Percentiles rank a stretch among this genome's conserved stretches.
phyloP scores from a whole-genome alignment of 441 rosid genomes.

The Corymbia citriodora region DNA sequence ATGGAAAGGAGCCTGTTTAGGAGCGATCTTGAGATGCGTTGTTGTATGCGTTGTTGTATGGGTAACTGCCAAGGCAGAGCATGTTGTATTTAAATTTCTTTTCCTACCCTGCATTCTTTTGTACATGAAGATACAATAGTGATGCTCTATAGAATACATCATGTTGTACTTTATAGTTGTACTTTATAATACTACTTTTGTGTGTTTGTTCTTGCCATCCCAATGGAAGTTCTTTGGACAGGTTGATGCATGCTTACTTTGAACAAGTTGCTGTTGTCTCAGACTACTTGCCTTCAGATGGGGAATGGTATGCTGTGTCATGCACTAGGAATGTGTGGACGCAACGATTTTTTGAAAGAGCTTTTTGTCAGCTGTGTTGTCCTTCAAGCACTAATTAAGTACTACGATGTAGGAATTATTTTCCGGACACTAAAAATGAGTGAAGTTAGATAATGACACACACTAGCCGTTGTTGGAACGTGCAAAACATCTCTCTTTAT shows the following conservation, averaged over 20 bases:
- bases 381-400: background rate
- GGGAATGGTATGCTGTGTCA: background rate
- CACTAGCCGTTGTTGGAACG: background rate
- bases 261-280: background rate
- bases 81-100: slow-evolving; percentile 10
- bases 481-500: background rate
- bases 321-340: background rate
- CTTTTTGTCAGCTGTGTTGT: background rate
- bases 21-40: background rate
- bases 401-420: background rate
- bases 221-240: background rate
- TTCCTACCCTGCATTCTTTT: slow-evolving; percentile 34
- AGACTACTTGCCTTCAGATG: background rate
- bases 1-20: background rate
- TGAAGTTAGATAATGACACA: background rate
- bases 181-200: background rate
- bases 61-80: slow-evolving; percentile 15
- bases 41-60: slow-evolving; percentile 20
- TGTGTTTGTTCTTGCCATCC: background rate
- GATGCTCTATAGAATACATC: slow-evolving; percentile 8
- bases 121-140: slow-evolving; percentile 23
- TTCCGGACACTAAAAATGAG: background rate
- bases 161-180: background rate
- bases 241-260: background rate
- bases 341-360: background rate